A percentile compares a stretch with the other conserved stretches of the same genome.
These are phyloP conservation scores for Scleromitrula shiraiana DNA, from an alignment of 2,329 filamentous ascomycete species.

Conservation along the genomic window DNA sequence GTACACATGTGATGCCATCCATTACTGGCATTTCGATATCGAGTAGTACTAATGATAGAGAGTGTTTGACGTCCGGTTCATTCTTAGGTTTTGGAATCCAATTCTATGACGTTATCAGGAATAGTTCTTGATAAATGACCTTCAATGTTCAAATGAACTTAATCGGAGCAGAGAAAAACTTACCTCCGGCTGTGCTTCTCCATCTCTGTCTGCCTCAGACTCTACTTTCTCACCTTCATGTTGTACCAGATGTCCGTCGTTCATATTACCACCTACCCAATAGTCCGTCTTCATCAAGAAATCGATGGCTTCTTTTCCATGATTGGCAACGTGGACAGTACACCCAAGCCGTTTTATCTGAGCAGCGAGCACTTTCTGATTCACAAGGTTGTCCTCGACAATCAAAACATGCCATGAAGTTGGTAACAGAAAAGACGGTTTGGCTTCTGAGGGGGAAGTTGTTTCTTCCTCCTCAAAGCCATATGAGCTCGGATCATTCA, in stretches of 20 bases:
- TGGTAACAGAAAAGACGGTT: background rate
- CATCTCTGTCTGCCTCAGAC: background rate
- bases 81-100: too few species aligned
- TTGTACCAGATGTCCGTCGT: too few species aligned
- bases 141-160: background rate
- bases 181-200: constrained; percentile 41
- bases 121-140: too few species aligned
- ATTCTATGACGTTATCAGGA: background rate
- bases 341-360: constrained; percentile 39
- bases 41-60: constrained; percentile 53
- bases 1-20: constrained; percentile 68
- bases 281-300: constrained; percentile 11
- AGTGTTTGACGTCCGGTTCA: too few species aligned
- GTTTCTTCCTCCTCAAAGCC: constrained; percentile 4
- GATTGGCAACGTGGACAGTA: constrained; percentile 42
- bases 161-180: background rate
- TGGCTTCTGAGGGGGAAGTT: background rate
- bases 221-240: too few species aligned
- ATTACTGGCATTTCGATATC: constrained; percentile 78
- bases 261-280: constrained; percentile 41
- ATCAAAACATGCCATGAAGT: constrained; percentile 35
- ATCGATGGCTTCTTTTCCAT: constrained; percentile 48
- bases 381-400: constrained; percentile 54
- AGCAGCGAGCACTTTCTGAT: constrained; percentile 48
- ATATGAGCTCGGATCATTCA: constrained; percentile 1